Evolutionary conservation across 2,329 filamentous ascomycete genomes (phyloP), one percentile per base, ranked within the genome.

Genomic region (Rasamsonia emersonii): DNA sequence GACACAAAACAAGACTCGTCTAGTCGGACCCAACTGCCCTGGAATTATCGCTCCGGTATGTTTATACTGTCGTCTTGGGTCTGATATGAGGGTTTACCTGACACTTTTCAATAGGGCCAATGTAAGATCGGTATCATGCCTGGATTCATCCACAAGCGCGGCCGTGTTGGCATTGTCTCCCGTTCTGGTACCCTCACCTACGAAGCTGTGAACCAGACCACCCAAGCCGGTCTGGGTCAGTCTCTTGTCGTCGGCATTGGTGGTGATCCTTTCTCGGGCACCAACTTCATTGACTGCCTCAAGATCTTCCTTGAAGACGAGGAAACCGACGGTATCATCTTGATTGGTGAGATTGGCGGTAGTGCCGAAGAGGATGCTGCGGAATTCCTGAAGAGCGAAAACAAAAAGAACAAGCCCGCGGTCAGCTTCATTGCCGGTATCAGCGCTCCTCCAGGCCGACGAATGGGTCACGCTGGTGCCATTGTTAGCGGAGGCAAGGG

Each of bases 91-190:
- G 6, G 14, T 17, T 4, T 8, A 20, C 17, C 8, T 24, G 21
- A n/a, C 10, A 30, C 8, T 5, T 25, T 2, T 18, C 20, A 38
- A 15, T 51, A 78, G 68, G 91, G 89, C 53, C 89, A 93, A 77
- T 98, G 91, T 79, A 98, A 98, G 74, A 96, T 98, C 58, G 91
- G 91, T 60, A 98, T 98, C 71, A 96, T 98, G 91, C 86, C 91
- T 45, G 91, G 91, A 54, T 95, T 96, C 75, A 96, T 98, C 71
- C 91, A 98, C 79, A 96, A 96, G 78, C 86, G 88, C 65, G 91
- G 91, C 53, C 88, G 91, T 63, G 88, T 98, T 59, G 91, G 91
- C 58, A 96, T 98, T 64, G 91, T 98, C 65, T 95, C 88, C 52
- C 84, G 91, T 54, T 96, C 91, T 57, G 91, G 91, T 56, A 98